Conservation (phyloP, 2,329 filamentous ascomycete genomes). For the Chaetomium sp. region DNA sequence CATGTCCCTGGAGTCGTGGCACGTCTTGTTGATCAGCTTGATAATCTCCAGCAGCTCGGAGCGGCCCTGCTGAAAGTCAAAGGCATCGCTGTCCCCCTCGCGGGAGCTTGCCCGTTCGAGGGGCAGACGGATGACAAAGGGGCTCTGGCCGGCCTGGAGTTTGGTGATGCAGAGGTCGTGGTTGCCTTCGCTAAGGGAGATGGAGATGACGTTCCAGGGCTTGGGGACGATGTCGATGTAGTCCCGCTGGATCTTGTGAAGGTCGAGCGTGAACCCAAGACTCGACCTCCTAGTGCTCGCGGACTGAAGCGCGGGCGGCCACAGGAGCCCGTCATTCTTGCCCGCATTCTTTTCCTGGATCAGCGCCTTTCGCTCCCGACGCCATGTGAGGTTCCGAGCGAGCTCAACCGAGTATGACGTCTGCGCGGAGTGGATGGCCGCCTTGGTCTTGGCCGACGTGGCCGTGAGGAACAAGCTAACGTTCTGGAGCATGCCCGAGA, state of each 20-base stretch:
- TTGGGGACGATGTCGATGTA: slow-evolving; percentile 84
- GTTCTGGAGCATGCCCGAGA: slow-evolving; percentile 65
- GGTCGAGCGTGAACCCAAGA: slow-evolving; percentile 53
- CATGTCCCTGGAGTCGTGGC: slow-evolving; percentile 72
- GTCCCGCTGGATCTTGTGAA: slow-evolving; percentile 70
- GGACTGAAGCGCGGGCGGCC: slow-evolving; percentile 42
- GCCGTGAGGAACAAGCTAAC: slow-evolving; percentile 68
- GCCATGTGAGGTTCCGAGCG: slow-evolving; percentile 68
- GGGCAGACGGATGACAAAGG: slow-evolving; percentile 85
- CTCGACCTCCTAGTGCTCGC: slow-evolving; percentile 44
- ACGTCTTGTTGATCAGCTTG: slow-evolving; percentile 76
- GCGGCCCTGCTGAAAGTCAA: slow-evolving; percentile 80
- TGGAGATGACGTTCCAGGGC: slow-evolving; percentile 81
- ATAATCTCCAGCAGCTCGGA: slow-evolving; percentile 83
- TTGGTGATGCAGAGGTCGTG: slow-evolving; percentile 90
- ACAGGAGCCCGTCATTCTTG: slow-evolving; percentile 41
- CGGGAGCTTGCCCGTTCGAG: slow-evolving; percentile 79
- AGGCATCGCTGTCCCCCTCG: slow-evolving; percentile 75
- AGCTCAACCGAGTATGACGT: slow-evolving; percentile 68
- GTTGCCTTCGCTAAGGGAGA: slow-evolving; percentile 78
- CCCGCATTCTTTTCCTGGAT: slow-evolving; percentile 49
- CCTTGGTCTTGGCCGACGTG: slow-evolving; percentile 51
- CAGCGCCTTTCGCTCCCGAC: slow-evolving; percentile 62
- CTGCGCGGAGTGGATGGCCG: slow-evolving; percentile 55
- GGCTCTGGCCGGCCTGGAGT: slow-evolving; percentile 71